Conservation (phyloP, 345 rosid species). For the Eucalyptus albens region DNA sequence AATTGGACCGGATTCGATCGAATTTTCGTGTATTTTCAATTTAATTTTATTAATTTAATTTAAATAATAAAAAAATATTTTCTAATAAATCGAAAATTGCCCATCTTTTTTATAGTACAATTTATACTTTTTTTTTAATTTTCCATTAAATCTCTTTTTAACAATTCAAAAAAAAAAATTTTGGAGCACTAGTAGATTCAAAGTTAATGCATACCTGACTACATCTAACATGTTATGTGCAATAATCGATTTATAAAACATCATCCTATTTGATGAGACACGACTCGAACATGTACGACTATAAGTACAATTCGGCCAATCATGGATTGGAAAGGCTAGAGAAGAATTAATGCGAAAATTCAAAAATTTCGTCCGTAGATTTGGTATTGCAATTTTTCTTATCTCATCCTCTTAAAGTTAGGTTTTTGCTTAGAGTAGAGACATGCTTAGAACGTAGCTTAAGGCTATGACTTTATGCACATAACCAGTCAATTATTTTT, state of each 20-base stretch:
- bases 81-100: too few relatives aligned
- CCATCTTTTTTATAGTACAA: too few relatives aligned
- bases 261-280: background rate
- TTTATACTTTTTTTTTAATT: too few relatives aligned
- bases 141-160: background rate
- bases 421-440: background rate
- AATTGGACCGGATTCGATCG: too few relatives aligned
- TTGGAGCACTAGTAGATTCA: too few relatives aligned
- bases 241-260: background rate
- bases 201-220: fast-evolving
- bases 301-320: fast-evolving
- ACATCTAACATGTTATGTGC: background rate
- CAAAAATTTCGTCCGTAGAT: fast-evolving
- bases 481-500: background rate
- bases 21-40: too few relatives aligned
- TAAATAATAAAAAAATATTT: too few relatives aligned
- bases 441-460: background rate
- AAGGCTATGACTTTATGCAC: background rate
- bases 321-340: background rate
- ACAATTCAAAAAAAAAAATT: too few relatives aligned
- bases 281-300: fast-evolving
- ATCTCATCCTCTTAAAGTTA: background rate
- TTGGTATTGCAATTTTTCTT: background rate
- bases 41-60: too few relatives aligned
- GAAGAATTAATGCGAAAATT: background rate